Evolutionary conservation across 805 yeast genomes (phyloP).

Genomic region (Sugiyamaella chiloensis): DNA sequence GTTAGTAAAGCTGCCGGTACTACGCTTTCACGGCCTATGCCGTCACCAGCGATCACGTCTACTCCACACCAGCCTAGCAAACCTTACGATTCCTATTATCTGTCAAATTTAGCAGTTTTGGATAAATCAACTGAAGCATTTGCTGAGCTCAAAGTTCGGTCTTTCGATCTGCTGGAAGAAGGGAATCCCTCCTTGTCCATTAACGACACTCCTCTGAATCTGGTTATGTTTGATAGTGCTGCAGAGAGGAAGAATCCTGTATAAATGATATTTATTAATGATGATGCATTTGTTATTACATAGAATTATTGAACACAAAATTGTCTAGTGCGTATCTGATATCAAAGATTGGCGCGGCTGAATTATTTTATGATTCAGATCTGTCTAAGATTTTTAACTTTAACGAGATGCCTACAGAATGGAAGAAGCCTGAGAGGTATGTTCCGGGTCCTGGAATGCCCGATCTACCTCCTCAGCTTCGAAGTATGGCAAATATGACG

Average conservation of each 20-base stretch:
- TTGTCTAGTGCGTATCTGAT: no score
- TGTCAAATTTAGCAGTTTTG: conserved; percentile 29
- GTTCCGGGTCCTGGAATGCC: conserved; percentile 60
- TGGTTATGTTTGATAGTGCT: conserved; percentile 53
- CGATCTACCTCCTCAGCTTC: conserved; percentile 76
- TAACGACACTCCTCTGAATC: conserved; percentile 54
- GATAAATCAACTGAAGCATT: conserved; percentile 31
- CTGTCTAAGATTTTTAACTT: no score
- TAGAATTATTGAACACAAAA: no score
- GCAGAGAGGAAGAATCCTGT: conserved; percentile 46
- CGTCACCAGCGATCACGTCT: background rate
- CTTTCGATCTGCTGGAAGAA: conserved; percentile 60
- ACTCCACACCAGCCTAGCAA: background rate
- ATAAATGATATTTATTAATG: conserved; percentile 13
- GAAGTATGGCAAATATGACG: conserved; percentile 47
- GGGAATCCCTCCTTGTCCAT: conserved; percentile 44
- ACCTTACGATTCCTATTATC: conserved; percentile 12
- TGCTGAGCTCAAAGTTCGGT: conserved; percentile 40
- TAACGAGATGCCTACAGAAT: conserved; percentile 10
- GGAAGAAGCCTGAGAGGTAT: conserved; percentile 39
- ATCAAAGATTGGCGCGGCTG: no score
- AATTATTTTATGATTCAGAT: no score
- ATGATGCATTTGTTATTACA: background rate
- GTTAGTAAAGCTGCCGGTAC: background rate
- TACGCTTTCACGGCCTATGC: background rate